Conservation (phyloP, 2,329 filamentous ascomycete species). For the Alternaria triticina region DNA sequence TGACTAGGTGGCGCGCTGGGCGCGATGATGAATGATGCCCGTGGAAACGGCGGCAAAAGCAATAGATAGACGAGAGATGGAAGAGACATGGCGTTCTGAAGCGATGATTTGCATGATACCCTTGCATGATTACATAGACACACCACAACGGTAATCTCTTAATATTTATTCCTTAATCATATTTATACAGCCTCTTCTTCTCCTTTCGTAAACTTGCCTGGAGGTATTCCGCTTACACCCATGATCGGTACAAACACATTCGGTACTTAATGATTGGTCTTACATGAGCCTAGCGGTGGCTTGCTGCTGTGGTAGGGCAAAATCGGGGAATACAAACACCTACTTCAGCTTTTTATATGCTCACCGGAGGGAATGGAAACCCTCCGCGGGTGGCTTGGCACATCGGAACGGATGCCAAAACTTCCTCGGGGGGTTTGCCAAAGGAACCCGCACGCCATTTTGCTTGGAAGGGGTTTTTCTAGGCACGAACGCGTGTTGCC, state of each 20-base stretch:
- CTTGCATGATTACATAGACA: not conserved
- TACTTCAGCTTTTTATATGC: not conserved
- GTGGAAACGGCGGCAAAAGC: not conserved
- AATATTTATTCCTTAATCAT: not conserved
- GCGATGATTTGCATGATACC: not conserved
- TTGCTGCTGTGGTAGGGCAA: not conserved
- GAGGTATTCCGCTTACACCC: not conserved
- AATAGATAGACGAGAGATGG: not conserved
- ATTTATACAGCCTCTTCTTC: not conserved
- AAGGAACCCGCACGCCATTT: not conserved
- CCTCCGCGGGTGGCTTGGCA: not conserved
- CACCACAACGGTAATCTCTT: not conserved
- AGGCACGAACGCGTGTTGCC: not conserved
- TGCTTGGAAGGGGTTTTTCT: not conserved
- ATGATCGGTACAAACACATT: not conserved
- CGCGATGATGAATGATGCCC: not conserved
- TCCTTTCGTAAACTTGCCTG: not conserved
- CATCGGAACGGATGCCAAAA: not conserved
- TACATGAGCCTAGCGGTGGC: not conserved
- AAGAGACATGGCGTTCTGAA: not conserved
- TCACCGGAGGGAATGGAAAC: not conserved
- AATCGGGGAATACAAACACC: not conserved
- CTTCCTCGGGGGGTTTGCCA: not conserved
- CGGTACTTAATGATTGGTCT: not conserved
- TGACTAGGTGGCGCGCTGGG: not conserved